phyloP scores from a whole-genome alignment of 108 stramenopile species.

The Bacterosira constricta region DNA sequence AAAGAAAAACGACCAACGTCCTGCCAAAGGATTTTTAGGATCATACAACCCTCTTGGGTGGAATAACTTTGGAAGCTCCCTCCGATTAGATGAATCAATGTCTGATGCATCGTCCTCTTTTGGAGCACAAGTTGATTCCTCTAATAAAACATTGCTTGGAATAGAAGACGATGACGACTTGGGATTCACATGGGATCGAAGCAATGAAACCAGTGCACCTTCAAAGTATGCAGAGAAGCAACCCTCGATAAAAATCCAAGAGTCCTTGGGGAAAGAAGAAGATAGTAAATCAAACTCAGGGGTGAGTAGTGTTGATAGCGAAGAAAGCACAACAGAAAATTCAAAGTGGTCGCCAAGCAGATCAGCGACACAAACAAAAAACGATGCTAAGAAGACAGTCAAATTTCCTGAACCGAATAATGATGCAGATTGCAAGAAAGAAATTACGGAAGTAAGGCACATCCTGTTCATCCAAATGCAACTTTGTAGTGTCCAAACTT shows the following conservation, averaged over 20 bases:
- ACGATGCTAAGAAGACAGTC: conserved; percentile 2
- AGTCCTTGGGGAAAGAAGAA: conserved; percentile 23
- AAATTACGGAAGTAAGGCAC: conserved; percentile 40
- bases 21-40: conserved; percentile 15
- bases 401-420: conserved; percentile 11
- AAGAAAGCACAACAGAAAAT: conserved; percentile 19
- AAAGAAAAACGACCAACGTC: conserved; percentile 10
- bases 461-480: conserved; percentile 98
- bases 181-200: conserved; percentile 54
- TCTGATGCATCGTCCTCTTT: conserved; percentile 7
- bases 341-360: not conserved
- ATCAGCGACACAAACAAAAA: not conserved
- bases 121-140: not conserved
- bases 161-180: conserved; percentile 38
- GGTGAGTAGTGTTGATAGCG: conserved; percentile 18
- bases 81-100: conserved; percentile 36
- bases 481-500: conserved; percentile 88
- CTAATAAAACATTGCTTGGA: not conserved
- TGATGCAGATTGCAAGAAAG: not conserved
- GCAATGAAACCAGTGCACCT: conserved; percentile 3
- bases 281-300: conserved; percentile 14
- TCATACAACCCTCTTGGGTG: conserved; percentile 54
- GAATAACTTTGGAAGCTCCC: conserved; percentile 55
- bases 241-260: not conserved
- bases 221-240: conserved; percentile 9